Evolutionary conservation across 2,329 filamentous ascomycete species (phyloP).

Genomic region (Alternaria incomplexa): DNA sequence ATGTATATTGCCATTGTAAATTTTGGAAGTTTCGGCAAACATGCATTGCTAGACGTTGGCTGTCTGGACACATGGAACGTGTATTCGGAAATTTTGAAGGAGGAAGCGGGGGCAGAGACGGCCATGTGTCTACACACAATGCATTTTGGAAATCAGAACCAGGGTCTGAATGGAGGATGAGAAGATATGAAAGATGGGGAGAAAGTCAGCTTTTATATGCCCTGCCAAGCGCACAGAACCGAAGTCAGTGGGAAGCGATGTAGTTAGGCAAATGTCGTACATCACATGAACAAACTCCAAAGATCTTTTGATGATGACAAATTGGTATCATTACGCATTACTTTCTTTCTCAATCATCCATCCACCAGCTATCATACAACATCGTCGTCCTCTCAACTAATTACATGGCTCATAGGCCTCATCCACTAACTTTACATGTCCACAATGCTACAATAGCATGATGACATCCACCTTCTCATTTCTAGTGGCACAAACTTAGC

Average conservation of each 20-base stretch:
- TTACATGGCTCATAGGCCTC: constrained; percentile 10
- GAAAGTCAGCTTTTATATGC: too few species aligned
- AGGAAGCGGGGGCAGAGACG: too few species aligned
- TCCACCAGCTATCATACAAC: constrained; percentile 6
- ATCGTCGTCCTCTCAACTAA: neutral
- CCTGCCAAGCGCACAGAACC: too few species aligned
- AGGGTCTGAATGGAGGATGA: too few species aligned
- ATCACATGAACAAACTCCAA: neutral
- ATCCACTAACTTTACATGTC: neutral
- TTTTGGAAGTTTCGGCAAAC: neutral
- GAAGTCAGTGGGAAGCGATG: too few species aligned
- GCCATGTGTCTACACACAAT: too few species aligned
- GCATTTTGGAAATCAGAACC: too few species aligned
- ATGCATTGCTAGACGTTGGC: neutral
- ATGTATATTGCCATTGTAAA: too few species aligned
- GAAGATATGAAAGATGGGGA: too few species aligned
- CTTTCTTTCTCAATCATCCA: neutral
- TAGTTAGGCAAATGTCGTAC: neutral
- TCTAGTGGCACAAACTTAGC: constrained; percentile 54
- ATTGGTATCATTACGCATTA: constrained; percentile 17
- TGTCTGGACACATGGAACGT: too few species aligned
- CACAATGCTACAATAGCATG: neutral
- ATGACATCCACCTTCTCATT: neutral
- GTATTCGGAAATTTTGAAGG: too few species aligned
- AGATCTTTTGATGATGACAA: neutral